Percentiles rank a stretch among this genome's conserved stretches.
These are phyloP conservation scores for Xylariaceae sp. DNA, from an alignment of 2,329 filamentous ascomycete species.

Conservation along the genomic window DNA sequence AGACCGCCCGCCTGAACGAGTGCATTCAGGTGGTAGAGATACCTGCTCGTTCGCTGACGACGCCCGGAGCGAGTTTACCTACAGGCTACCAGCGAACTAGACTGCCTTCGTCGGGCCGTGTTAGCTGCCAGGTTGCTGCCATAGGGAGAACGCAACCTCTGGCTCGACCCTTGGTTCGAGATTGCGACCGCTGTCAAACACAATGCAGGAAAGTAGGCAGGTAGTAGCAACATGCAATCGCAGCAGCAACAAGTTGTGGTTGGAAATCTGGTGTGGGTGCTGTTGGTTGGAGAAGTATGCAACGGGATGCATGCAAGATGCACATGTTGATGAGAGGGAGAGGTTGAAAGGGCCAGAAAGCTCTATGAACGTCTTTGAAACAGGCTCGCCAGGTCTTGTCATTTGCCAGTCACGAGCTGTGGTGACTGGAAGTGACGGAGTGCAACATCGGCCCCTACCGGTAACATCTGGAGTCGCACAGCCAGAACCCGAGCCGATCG, in stretches of 20 bases:
- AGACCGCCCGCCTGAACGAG: too few species aligned
- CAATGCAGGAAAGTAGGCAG: not conserved
- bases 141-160: not conserved
- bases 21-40: too few species aligned
- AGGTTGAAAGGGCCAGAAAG: not conserved
- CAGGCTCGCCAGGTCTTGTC: not conserved
- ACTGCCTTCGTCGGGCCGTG: not conserved
- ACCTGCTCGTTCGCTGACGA: too few species aligned
- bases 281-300: slow-evolving; percentile 11
- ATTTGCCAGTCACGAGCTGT: not conserved
- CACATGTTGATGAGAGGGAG: slow-evolving; percentile 5
- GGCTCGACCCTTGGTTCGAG: not conserved
- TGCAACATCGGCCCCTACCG: slow-evolving; percentile 14
- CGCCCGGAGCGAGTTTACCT: too few species aligned
- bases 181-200: not conserved
- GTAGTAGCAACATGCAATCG: not conserved
- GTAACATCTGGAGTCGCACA: slow-evolving; percentile 4
- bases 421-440: slow-evolving; percentile 5
- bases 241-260: not conserved
- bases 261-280: slow-evolving; percentile 1
- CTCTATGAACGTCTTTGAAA: not conserved
- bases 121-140: not conserved
- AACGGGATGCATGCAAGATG: slow-evolving; percentile 5
- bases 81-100: too few species aligned
- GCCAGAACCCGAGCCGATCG: slow-evolving; percentile 5